Base-by-base conservation (phyloP, 2,329 filamentous ascomycete genomes). In the Talaromyces funiculosus region DNA sequence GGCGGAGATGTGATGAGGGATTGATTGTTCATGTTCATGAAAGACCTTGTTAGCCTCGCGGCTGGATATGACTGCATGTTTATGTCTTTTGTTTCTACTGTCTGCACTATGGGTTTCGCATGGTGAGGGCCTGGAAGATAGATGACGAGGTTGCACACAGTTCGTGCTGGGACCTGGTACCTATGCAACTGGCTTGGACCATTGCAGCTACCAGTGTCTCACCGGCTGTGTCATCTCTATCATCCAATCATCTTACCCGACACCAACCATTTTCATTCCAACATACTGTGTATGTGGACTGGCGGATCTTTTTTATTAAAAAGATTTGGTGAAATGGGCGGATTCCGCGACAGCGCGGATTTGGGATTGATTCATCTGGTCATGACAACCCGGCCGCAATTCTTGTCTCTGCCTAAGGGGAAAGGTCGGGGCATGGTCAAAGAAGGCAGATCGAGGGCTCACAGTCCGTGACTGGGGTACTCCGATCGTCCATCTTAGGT, bases 21-120 rank as follows among this genome's bases (percentile, higher is more conserved):
- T 74, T 75, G 51, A 53, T 54, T 74, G 35, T 72, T 78, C 74
- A 75, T 73, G 71, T 59, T 58, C 38, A 57, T 58, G 55, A 62
- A 78, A 79, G 77, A 79, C 72, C 68, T 74, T 75, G 76, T 75
- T 65, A 72, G 77, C 77, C 77, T 79, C 77, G 67, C 77, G 77
- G 77, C 77, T 70, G 73, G 74, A 75, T 74, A 75, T 72, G 73
- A 75, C 71, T 70, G 73, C 74, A 75, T 72, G 70, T 69, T 68
- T 66, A 59, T 68, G 67, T 47, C 66, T 65, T 69, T 71, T 61
- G 57, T 61, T 72, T 73, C 67, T 68, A 66, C 61, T 64, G 69
- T 71, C 69, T 66, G 42, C 43, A 37, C 18, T 59, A 31, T 18
- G 53, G 35, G 29, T 49, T 29, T 37, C 43, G 42, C 29, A 49